Evolutionary conservation across 495 filamentous ascomycete species (phyloP).

Genomic region (Pyrenula massariospora): DNA sequence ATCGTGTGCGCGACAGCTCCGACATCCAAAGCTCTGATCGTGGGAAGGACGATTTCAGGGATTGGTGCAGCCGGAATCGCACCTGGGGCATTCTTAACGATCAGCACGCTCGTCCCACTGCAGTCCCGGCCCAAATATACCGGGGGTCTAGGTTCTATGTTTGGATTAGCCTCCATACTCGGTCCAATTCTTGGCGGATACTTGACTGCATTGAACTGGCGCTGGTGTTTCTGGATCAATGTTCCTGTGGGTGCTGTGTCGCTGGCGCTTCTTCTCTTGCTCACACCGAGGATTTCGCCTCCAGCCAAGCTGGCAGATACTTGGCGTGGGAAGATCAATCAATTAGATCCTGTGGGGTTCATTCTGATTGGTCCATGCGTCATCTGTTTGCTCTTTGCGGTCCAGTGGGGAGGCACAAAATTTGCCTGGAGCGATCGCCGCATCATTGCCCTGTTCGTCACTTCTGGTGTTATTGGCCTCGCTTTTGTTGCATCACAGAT

Average conservation of each 20-base stretch:
- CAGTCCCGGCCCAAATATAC: slow-evolving; percentile 32
- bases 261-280: slow-evolving; percentile 31
- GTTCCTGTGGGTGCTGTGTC: slow-evolving; percentile 45
- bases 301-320: neutral
- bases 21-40: slow-evolving; percentile 12
- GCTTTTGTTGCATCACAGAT: slow-evolving; percentile 33
- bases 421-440: slow-evolving; percentile 38
- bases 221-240: slow-evolving; percentile 69
- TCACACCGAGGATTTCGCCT: slow-evolving; percentile 24
- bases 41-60: slow-evolving; percentile 16
- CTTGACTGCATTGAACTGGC: slow-evolving; percentile 43
- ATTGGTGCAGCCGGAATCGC: slow-evolving; percentile 12
- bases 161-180: slow-evolving; percentile 20
- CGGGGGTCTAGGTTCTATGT: slow-evolving; percentile 13
- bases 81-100: slow-evolving; percentile 18
- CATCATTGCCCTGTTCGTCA: slow-evolving; percentile 36
- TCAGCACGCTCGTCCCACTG: slow-evolving; percentile 28
- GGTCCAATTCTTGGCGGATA: slow-evolving; percentile 43
- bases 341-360: slow-evolving; percentile 28
- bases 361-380: slow-evolving; percentile 38
- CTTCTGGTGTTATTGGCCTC: slow-evolving; percentile 31
- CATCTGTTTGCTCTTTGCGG: slow-evolving; percentile 42
- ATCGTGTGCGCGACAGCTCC: slow-evolving; percentile 11
- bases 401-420: slow-evolving; percentile 49
- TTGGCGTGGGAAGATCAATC: neutral